These are phyloP conservation scores for Udeniomyces megalosporus DNA, from an alignment of 768 basidiomycete species.

Conservation along the genomic window DNA sequence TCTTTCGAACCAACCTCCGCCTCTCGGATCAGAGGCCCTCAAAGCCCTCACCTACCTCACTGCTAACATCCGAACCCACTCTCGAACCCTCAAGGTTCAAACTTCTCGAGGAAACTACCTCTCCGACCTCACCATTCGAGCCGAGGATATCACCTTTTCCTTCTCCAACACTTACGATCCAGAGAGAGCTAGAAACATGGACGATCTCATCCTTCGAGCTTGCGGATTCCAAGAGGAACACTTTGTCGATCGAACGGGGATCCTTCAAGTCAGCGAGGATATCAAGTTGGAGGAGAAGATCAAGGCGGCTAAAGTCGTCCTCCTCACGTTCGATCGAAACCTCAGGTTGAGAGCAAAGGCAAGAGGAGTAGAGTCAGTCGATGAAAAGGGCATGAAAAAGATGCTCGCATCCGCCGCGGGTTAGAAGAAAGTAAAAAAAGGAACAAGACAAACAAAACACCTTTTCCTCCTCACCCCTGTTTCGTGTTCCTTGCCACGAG, in stretches of 20 bases:
- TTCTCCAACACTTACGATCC: constrained; percentile 5
- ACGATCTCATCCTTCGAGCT: constrained; percentile 82
- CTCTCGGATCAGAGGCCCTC: constrained; percentile 58
- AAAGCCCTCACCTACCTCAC: constrained; percentile 61
- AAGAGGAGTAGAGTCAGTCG: constrained; percentile 2
- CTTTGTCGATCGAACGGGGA: constrained; percentile 65
- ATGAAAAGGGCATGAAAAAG: constrained; percentile 16
- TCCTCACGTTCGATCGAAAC: constrained; percentile 83
- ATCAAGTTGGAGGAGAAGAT: constrained; percentile 27
- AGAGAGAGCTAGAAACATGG: constrained; percentile 59
- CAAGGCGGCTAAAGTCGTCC: constrained; percentile 55
- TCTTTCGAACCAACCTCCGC: constrained; percentile 43
- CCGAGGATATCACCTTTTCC: constrained; percentile 56
- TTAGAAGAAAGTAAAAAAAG: neutral
- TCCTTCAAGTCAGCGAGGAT: constrained; percentile 40
- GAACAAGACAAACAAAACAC: no score
- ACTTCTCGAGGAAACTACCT: constrained; percentile 92
- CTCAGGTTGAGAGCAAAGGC: constrained; percentile 12
- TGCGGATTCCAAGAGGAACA: constrained; percentile 88
- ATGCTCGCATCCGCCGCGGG: neutral
- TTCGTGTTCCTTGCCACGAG: no score
- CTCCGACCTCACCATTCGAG: constrained; percentile 58
- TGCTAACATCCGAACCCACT: constrained; percentile 54
- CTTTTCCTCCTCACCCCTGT: no score
- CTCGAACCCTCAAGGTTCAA: constrained; percentile 73